phyloP scores from a whole-genome alignment of 2,329 filamentous ascomycete species.

The Claviceps sp. region DNA sequence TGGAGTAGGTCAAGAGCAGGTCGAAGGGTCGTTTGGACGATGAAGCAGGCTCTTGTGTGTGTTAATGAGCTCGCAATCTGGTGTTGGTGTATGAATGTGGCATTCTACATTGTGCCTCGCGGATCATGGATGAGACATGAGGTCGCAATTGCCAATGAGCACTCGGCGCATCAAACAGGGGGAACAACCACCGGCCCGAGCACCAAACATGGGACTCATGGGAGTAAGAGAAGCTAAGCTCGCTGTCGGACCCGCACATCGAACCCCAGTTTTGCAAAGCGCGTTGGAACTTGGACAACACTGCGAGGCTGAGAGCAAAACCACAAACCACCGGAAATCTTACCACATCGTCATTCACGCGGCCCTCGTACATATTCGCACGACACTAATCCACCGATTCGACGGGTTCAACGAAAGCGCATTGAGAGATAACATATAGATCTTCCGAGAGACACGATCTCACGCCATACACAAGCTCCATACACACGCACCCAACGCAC shows the following conservation, averaged over 20 bases:
- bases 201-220: slow-evolving; percentile 18
- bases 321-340: not conserved
- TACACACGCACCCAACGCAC: not conserved
- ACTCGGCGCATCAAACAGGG: not conserved
- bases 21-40: no score
- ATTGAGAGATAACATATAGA: not conserved
- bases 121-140: not conserved
- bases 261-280: not conserved
- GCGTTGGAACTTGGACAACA: no score
- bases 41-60: no score
- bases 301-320: not conserved
- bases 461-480: not conserved
- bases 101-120: not conserved
- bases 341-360: not conserved
- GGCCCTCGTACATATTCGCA: not conserved
- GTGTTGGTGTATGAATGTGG: no score
- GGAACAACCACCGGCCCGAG: slow-evolving; percentile 23
- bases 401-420: not conserved
- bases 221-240: not conserved
- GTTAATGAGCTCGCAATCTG: no score
- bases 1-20: no score
- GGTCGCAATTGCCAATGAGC: no score
- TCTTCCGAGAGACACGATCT: not conserved
- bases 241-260: slow-evolving; percentile 1
- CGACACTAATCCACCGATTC: not conserved